phyloP scores from a whole-genome alignment of 805 yeast species.

The Nakazawaea pomicola region DNA sequence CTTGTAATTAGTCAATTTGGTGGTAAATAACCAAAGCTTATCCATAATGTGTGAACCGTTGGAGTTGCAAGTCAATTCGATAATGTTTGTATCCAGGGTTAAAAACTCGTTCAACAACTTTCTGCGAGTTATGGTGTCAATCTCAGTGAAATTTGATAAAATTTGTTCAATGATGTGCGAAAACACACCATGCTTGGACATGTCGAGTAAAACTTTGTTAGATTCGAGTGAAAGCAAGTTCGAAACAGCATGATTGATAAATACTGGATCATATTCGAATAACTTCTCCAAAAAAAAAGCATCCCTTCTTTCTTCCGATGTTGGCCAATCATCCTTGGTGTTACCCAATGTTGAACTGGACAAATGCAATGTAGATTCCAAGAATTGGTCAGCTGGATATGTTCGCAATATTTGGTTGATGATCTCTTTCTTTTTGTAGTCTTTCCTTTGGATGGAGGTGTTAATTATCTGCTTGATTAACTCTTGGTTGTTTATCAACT shows the following conservation, averaged over 20 bases:
- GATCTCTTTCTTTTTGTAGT: conserved; percentile 57
- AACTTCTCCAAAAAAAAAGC: conserved; percentile 69
- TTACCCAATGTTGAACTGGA: conserved; percentile 73
- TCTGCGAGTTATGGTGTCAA: conserved; percentile 53
- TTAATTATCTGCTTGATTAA: conserved; percentile 63
- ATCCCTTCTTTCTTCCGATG: conserved; percentile 81
- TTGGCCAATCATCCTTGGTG: conserved; percentile 87
- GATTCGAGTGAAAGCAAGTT: conserved; percentile 50
- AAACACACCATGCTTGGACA: conserved; percentile 87
- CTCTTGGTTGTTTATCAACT: conserved; percentile 62
- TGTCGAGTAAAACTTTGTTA: conserved; percentile 54
- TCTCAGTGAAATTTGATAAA: conserved; percentile 38
- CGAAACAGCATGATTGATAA: conserved; percentile 53
- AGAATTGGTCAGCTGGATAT: conserved; percentile 31
- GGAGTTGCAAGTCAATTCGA: conserved; percentile 69
- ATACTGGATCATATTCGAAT: conserved; percentile 59
- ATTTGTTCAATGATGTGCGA: conserved; percentile 81
- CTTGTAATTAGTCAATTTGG: conserved; percentile 73
- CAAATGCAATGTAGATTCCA: conserved; percentile 64
- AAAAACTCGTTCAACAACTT: conserved; percentile 62
- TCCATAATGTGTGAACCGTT: conserved; percentile 92
- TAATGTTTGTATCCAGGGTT: conserved; percentile 32
- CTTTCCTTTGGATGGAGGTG: conserved; percentile 52
- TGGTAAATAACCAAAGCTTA: conserved; percentile 73
- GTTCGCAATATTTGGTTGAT: conserved; percentile 37